A percentile compares a stretch with the other conserved stretches of the same genome.
Evolutionary conservation across 169 alveolate genomes (phyloP).

Genomic region (Eimeria necatrix): DNA sequence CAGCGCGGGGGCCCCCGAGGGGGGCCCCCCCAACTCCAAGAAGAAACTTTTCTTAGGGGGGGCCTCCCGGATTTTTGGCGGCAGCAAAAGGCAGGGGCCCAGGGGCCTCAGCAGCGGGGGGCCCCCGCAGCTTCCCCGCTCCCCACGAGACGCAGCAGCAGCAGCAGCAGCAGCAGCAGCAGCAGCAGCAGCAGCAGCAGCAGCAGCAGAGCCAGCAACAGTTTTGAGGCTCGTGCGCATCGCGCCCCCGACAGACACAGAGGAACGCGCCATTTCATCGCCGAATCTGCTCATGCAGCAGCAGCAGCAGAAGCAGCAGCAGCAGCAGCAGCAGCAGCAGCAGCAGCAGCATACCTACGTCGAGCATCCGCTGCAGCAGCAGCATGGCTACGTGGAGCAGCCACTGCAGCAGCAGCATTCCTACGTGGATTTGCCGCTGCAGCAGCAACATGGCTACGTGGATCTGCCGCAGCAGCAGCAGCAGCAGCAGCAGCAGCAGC

Average conservation of each 20-base stretch:
- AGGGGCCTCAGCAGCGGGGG: not conserved
- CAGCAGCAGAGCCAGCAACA: not conserved
- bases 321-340: not conserved
- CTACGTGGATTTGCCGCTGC: not conserved
- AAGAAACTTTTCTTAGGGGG: constrained; percentile 38
- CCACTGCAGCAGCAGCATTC: constrained; percentile 35
- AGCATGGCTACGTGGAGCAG: not conserved
- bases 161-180: constrained; percentile 23
- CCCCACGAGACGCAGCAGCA: not conserved
- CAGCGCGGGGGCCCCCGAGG: not conserved
- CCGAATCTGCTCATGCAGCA: not conserved
- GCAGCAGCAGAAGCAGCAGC: constrained; percentile 21
- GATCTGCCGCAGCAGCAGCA: too few relatives aligned
- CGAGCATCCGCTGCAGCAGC: not conserved
- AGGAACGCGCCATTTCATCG: not conserved
- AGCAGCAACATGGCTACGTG: too few relatives aligned
- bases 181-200: not conserved
- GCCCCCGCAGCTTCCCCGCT: constrained; percentile 15
- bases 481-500: not conserved
- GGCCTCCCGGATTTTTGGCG: constrained; percentile 11
- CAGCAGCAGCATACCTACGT: not conserved
- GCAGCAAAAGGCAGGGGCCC: not conserved
- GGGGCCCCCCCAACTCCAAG: not conserved
- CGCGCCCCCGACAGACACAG: not conserved
- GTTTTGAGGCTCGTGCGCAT: not conserved